Base-by-base conservation (phyloP, 192 early-diverging fungal genomes). In the Coemansia sp. region DNA sequence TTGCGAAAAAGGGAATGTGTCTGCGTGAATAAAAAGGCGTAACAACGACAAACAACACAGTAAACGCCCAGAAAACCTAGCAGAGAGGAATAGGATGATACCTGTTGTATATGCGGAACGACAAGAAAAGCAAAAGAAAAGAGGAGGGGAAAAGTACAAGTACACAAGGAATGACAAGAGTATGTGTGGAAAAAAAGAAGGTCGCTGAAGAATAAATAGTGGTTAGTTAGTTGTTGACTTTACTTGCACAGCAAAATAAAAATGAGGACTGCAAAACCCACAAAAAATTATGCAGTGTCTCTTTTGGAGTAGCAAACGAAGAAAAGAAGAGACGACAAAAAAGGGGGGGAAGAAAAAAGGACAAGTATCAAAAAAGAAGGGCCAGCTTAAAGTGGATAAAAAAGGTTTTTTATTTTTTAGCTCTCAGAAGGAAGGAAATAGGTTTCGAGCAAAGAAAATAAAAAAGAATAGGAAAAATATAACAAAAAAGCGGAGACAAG, bases 171-270 rank as follows among this genome's bases (percentile, higher is more conserved):
- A 57, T 26, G 40, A 19, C 39, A 53, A 65, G 56, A 59, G 11
- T 32, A 32, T 32, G 32, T 32, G 57, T 13, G 57, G 56, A 26
- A n/a, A 39, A 49, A 19, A 39, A 38, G 23, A 32, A n/a, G 12
- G 16, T 65, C 54, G 32, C 9, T 53, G 19, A 65, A 54, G 52
- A 56, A 56, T 9, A 15, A 15, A 45, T 9, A 45, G 48, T 18
- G 13, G 6, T 9, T 15, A 18, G n/a, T 18, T 9, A 18, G 48
- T 21, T 18, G 19, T 18, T 9, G 19, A 18, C 48, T 56, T 56
- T 56, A 56, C 56, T 56, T 56, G 56, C 56, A 56, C 56, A 37
- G 56, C 56, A 56, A 56, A 56, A 56, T 56, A 56, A 56, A 56
- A 50, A 50, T 18, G 48, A 45, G 48, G 48, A 50, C 48, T 16